A percentile compares a stretch with the other conserved stretches of the same genome.
Conservation (phyloP, 2,329 filamentous ascomycete genomes). For the Diaporthe sp. region DNA sequence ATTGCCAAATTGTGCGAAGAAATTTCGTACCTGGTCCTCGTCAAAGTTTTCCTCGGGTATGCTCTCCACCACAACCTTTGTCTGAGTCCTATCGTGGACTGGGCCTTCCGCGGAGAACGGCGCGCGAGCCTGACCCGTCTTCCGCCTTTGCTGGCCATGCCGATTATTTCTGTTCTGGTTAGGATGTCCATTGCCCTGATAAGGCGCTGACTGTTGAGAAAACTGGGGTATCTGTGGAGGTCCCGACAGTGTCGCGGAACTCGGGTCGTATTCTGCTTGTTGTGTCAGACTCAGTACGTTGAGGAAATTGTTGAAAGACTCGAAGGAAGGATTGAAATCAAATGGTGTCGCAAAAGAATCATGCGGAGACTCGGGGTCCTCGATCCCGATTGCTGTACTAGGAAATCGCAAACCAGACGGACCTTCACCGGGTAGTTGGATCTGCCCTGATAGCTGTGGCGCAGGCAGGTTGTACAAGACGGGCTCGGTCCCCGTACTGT, state of each 20-base stretch:
- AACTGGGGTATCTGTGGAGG: slow-evolving; percentile 37
- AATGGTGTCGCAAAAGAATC: background rate
- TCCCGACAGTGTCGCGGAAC: slow-evolving; percentile 42
- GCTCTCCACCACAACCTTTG: slow-evolving; percentile 80
- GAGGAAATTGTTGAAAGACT: background rate
- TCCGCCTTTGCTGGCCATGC: slow-evolving; percentile 52
- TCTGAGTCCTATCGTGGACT: slow-evolving; percentile 73
- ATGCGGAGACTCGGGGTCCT: background rate
- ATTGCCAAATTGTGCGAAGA: slow-evolving; percentile 80
- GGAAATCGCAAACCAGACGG: slow-evolving; percentile 24
- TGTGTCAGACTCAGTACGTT: slow-evolving; percentile 23
- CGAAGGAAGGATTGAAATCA: background rate
- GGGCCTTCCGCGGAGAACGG: slow-evolving; percentile 76
- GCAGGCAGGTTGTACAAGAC: slow-evolving; percentile 48
- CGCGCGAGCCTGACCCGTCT: slow-evolving; percentile 57
- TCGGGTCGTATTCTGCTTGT: slow-evolving; percentile 66
- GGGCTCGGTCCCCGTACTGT: slow-evolving; percentile 71
- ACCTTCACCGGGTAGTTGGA: slow-evolving; percentile 53
- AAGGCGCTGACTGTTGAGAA: background rate
- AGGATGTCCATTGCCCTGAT: slow-evolving; percentile 44
- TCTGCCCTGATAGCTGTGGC: slow-evolving; percentile 44
- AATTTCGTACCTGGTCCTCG: slow-evolving; percentile 75
- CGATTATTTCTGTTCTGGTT: slow-evolving; percentile 53
- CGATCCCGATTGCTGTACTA: background rate
- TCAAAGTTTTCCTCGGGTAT: slow-evolving; percentile 80